Evolutionary conservation across 441 rosid species (phyloP), one percentile per base, ranked within the genome.

Genomic region (Pelargonium fulgidum): DNA sequence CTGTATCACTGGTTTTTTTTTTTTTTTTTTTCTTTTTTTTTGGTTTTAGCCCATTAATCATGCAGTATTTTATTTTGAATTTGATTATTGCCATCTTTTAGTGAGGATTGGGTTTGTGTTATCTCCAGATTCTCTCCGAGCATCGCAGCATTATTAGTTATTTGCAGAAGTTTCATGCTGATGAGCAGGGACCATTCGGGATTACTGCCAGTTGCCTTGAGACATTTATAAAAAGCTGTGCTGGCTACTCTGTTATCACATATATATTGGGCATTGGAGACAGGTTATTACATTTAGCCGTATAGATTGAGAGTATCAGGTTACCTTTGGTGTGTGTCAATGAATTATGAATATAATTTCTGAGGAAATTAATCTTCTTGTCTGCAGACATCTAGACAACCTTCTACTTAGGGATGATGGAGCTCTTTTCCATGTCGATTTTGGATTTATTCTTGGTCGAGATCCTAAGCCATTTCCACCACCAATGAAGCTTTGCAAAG

Each of bases 381-480:
- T 69, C 62, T 75, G 67, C 82, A 92, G 99, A 81, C 98, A 94
- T 80, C 84, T 94, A 70, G 99, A 94, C 81, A 94, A 94, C 73
- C 99, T 94, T 81, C 97, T 94, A 39, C 97, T 94, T 63, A 83
- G 94, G 68, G 99, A 92, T 20, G 98, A 94, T 80, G 98, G 98
- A 52, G 85, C 97, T 52, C 96, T 94, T 69, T 94, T 94, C 84
- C 99, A 94, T 67, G 99, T 92, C 71, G 99, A 94, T 83, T 90
- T 94, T 71, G 99, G 90, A 20, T 92, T 89, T 82, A 92, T 92
- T 83, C 97, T 94, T 44, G 98, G 99, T 67, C 90, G 94, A 73
- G 98, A 90, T 75, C 98, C 97, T 66, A 94, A 94, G 83, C 99
- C 96, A 41, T 92, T 94, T 76, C 99, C 99, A 66, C 99, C 99